These are phyloP conservation scores for Aegle marmelos DNA, from an alignment of 345 rosid species.

Conservation along the genomic window DNA sequence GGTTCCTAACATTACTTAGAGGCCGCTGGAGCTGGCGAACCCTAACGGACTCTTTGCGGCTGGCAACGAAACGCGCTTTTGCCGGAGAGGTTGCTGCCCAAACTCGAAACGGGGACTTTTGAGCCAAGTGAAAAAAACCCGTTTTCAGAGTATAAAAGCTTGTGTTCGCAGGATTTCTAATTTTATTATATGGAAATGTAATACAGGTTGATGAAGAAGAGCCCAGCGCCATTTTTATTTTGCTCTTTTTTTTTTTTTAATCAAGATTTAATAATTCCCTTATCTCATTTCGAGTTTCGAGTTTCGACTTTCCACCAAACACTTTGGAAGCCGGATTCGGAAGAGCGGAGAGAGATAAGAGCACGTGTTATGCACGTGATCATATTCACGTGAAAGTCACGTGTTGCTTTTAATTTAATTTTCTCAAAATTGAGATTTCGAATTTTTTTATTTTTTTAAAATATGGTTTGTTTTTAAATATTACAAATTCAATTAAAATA, in stretches of 20 bases:
- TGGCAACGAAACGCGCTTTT: constrained; percentile 73
- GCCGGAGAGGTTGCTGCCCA: constrained; percentile 48
- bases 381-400: neutral
- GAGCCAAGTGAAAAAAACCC: constrained; percentile 14
- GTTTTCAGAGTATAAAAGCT: constrained; percentile 13
- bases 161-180: constrained; percentile 7
- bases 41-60: constrained; percentile 70
- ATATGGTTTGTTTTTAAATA: too few species aligned
- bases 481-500: too few species aligned
- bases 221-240: constrained; percentile 24
- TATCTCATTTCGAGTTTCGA: neutral
- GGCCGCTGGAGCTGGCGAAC: constrained; percentile 79
- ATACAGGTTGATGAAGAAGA: constrained; percentile 21
- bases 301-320: neutral
- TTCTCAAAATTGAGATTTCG: too few species aligned
- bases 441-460: too few species aligned
- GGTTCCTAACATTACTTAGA: constrained; percentile 55
- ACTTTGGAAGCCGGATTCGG: neutral
- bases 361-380: neutral
- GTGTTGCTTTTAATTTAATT: neutral
- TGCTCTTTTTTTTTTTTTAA: neutral
- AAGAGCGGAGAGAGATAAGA: neutral
- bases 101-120: constrained; percentile 35
- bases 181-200: constrained; percentile 24
- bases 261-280: neutral